These are phyloP conservation scores for Thermomucor indicae-seudaticae DNA, from an alignment of 371 early-diverging fungal genomes.

Conservation along the genomic window DNA sequence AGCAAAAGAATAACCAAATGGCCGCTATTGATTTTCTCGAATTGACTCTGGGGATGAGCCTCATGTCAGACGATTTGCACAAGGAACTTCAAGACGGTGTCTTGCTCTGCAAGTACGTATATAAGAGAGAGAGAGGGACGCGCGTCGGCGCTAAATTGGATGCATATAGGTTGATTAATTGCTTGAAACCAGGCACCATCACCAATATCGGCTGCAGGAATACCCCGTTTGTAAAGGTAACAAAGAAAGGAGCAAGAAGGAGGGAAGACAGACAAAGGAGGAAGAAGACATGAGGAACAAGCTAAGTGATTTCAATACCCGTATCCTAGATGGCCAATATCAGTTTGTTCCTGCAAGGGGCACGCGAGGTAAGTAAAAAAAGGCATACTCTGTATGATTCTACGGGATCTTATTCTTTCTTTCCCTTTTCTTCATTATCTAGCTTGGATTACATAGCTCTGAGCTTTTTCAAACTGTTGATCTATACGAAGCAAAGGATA, in stretches of 20 bases:
- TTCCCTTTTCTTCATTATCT: constrained; percentile 3
- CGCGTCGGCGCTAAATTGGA: background rate
- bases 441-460: constrained; percentile 64
- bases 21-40: constrained; percentile 28
- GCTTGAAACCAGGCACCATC: constrained; percentile 61
- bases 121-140: background rate
- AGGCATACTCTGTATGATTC: constrained; percentile 3
- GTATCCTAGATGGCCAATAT: constrained; percentile 78
- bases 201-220: constrained; percentile 55
- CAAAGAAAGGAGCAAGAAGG: background rate
- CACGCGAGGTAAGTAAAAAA: constrained; percentile 35
- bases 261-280: background rate
- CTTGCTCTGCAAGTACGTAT: constrained; percentile 61
- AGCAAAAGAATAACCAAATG: constrained; percentile 15
- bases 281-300: background rate
- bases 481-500: constrained; percentile 83
- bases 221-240: constrained; percentile 69
- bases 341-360: constrained; percentile 58
- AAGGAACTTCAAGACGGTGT: constrained; percentile 57
- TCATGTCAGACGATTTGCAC: constrained; percentile 26
- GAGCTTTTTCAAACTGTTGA: constrained; percentile 90
- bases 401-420: background rate
- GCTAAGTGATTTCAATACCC: constrained; percentile 2
- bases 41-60: constrained; percentile 14
- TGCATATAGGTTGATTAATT: constrained; percentile 57